Evolutionary conservation across 2,329 filamentous ascomycete genomes (phyloP), one percentile per base, ranked within the genome.

Genomic region (Achaetomium macrosporum): DNA sequence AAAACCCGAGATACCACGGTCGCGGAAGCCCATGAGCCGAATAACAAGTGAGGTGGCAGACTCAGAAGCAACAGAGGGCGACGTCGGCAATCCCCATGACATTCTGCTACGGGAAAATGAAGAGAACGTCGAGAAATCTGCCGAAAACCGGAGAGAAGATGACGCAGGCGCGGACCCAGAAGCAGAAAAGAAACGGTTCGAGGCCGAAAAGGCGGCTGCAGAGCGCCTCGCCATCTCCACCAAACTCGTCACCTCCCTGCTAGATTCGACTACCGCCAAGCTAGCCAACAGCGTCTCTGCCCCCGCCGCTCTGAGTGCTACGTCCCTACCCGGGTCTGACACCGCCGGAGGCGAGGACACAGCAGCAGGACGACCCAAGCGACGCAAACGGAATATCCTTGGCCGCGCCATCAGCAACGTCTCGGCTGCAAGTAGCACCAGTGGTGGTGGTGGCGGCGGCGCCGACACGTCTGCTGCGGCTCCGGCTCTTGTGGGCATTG

Each of bases 331-430:
- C 2, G 17, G 17, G 2, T 35, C 16, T 12, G 51, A 49, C 29
- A 15, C 12, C 16, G 39, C 19, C 40, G 31, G 11, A 12, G 51
- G 25, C 36, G 33, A 44, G 20, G 20, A 37, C 42, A 31, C 17
- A 35, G 8, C 7, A 20, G 20, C 29, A 10, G 40, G 37, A n/a
- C 5, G 42, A 6, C 46, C 39, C 1, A 52, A 50, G 30, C 47
- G 68, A 15, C 68, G 73, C 1, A 70, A 73, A 47, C 75, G 78
- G 11, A 71, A 75, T 50, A 76, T 84, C 51, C 68, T 84, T 3
- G 81, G 81, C 5, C 76, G 81, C 11, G 81, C 78, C 3, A 66
- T 78, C 29, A 82, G 79, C 67, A 83, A 82, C 61, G 73, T 73
- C 2, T 83, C 79, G 2, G 74, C 74, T 1, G 70, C 71, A 5